These are phyloP conservation scores for Corylus avellana DNA, from an alignment of 306 rosid species.

Conservation along the genomic window DNA sequence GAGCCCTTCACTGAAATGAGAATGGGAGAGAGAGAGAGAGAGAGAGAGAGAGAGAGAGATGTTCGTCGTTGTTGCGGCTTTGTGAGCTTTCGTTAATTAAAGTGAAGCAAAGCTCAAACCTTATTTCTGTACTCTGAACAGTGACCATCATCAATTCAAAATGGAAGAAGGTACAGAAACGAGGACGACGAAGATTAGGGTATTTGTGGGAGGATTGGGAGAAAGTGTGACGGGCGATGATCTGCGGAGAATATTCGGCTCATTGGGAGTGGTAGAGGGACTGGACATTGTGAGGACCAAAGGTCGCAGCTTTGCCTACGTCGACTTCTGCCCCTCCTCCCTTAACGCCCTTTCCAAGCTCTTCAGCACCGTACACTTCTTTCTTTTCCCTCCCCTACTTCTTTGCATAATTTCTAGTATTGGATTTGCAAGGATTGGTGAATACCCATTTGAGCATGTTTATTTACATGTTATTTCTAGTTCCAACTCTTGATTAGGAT, in stretches of 20 bases:
- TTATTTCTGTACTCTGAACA: no score
- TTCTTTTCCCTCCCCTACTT: neutral
- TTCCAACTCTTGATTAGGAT: neutral
- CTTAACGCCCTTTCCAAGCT: conserved; percentile 71
- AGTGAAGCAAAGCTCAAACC: no score
- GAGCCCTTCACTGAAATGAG: no score
- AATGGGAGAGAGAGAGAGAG: no score
- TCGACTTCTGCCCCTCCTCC: conserved; percentile 61
- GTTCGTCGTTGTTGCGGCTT: no score
- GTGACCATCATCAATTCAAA: neutral
- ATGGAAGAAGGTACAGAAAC: neutral
- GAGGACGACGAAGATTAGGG: conserved; percentile 28
- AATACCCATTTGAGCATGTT: neutral
- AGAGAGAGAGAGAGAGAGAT: no score
- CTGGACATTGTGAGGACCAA: conserved; percentile 67
- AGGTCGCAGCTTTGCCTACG: conserved; percentile 79
- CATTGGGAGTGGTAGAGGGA: conserved; percentile 52
- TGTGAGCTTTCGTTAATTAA: no score
- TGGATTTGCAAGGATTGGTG: neutral
- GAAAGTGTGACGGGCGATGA: conserved; percentile 56
- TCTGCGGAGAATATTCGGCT: conserved; percentile 46
- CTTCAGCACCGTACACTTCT: conserved; percentile 42
- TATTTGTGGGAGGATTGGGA: conserved; percentile 78
- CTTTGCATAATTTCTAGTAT: neutral
- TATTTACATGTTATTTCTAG: neutral